Percentiles rank a stretch among this genome's conserved stretches.
phyloP scores from a whole-genome alignment of 2,329 filamentous ascomycete species.

The Grosmannia penicillata region DNA sequence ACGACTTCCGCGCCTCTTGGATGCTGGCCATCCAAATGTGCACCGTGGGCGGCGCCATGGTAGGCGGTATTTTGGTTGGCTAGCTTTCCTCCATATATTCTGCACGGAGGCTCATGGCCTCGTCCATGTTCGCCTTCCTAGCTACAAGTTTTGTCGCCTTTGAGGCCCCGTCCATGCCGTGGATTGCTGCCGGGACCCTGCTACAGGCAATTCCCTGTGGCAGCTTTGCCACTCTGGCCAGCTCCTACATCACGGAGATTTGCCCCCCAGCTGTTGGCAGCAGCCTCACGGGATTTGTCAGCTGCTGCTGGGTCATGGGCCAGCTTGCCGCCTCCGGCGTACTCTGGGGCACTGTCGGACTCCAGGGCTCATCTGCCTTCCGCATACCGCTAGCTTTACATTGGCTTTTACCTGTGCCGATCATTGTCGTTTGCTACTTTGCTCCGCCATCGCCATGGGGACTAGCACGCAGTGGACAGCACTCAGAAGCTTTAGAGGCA shows the following conservation, averaged over 20 bases:
- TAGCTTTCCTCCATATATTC: conserved; percentile 9
- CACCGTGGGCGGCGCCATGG: conserved; percentile 9
- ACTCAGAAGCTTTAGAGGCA: conserved; percentile 2
- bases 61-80: conserved; percentile 9
- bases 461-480: conserved; percentile 23
- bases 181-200: conserved; percentile 10
- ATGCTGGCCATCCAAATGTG: conserved; percentile 11
- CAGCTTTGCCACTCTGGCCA: conserved; percentile 11
- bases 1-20: conserved; percentile 9
- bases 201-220: conserved; percentile 11
- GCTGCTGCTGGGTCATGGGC: conserved; percentile 12
- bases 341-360: conserved; percentile 8
- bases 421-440: conserved; percentile 7
- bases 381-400: conserved; percentile 11
- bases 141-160: conserved; percentile 9
- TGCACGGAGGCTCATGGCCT: conserved; percentile 5
- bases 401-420: conserved; percentile 9
- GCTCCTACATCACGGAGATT: conserved; percentile 11
- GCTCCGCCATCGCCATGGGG: conserved; percentile 12
- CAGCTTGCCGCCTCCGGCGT: conserved; percentile 9
- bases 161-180: conserved; percentile 8
- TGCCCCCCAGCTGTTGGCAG: conserved; percentile 9
- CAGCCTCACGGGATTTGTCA: conserved; percentile 11
- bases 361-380: conserved; percentile 9
- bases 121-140: conserved; percentile 5